Percentiles rank a stretch among this genome's conserved stretches.
These are phyloP conservation scores for Aureoboletus auriporus DNA, from an alignment of 768 basidiomycete genomes.

Conservation along the genomic window DNA sequence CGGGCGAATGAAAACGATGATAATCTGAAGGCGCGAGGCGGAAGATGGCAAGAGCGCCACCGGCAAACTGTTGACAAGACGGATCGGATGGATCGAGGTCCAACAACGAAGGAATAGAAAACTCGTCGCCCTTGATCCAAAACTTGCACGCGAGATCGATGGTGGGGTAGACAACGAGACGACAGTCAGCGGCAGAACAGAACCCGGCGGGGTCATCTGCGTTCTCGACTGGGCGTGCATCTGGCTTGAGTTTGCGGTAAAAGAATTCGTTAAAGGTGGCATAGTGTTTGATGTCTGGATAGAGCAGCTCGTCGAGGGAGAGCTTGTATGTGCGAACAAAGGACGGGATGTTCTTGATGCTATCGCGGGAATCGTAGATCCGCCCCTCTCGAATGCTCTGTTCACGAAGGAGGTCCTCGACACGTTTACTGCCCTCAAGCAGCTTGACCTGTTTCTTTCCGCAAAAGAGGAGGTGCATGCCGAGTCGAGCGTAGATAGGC, in stretches of 20 bases:
- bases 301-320: slow-evolving; percentile 52
- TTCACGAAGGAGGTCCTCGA: slow-evolving; percentile 50
- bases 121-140: slow-evolving; percentile 76
- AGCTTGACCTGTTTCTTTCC: slow-evolving; percentile 48
- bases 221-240: slow-evolving; percentile 57
- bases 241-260: slow-evolving; percentile 51
- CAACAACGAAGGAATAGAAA: slow-evolving; percentile 62
- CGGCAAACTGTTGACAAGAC: slow-evolving; percentile 37
- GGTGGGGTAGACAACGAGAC: slow-evolving; percentile 64
- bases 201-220: slow-evolving; percentile 48
- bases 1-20: slow-evolving; percentile 74
- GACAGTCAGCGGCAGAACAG: slow-evolving; percentile 67
- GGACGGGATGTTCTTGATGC: slow-evolving; percentile 47
- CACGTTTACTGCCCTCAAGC: slow-evolving; percentile 40
- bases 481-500: slow-evolving; percentile 67
- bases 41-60: slow-evolving; percentile 59
- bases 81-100: slow-evolving; percentile 41
- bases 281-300: slow-evolving; percentile 60
- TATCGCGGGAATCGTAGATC: slow-evolving; percentile 51
- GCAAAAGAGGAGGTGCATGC: slow-evolving; percentile 76
- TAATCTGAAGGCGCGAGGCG: slow-evolving; percentile 80
- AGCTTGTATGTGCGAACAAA: slow-evolving; percentile 57
- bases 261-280: slow-evolving; percentile 80
- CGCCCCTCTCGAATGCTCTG: slow-evolving; percentile 55
- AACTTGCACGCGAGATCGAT: slow-evolving; percentile 58